Conservation (phyloP, 2,329 filamentous ascomycete species). For the Polytolypa hystricis region DNA sequence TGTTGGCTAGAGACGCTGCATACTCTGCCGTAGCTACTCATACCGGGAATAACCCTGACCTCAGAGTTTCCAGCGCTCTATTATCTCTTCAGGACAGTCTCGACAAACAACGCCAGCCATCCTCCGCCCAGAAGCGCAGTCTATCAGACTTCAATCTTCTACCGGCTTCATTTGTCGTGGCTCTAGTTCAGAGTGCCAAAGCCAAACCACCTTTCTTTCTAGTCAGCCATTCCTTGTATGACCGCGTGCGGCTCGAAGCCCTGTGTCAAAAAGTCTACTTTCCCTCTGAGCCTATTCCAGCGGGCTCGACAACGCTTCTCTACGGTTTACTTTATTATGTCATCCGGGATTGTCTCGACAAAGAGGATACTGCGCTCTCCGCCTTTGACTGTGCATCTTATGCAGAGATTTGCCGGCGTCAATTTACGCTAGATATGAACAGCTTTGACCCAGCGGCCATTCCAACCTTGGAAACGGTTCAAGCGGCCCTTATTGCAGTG, state of each 20-base stretch:
- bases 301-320: constrained; percentile 14
- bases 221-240: constrained; percentile 18
- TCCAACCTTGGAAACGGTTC: constrained; percentile 44
- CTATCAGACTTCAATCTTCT: constrained; percentile 25
- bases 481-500: constrained; percentile 48
- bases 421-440: constrained; percentile 33
- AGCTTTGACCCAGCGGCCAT: constrained; percentile 46
- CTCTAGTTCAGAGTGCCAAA: constrained; percentile 21
- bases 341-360: constrained; percentile 19
- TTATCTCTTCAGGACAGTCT: constrained; percentile 27
- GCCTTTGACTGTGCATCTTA: constrained; percentile 23
- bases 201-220: constrained; percentile 21
- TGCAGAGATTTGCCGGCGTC: constrained; percentile 27
- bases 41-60: constrained; percentile 29
- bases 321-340: constrained; percentile 18
- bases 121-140: constrained; percentile 15
- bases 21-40: constrained; percentile 20
- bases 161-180: constrained; percentile 21
- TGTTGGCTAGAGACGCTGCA: constrained; percentile 28
- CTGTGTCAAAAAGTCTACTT: constrained; percentile 34
- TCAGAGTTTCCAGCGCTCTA: constrained; percentile 24
- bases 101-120: constrained; percentile 22
- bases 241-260: constrained; percentile 21
- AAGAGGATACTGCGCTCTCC: constrained; percentile 29
- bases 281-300: constrained; percentile 14